Base-by-base conservation (phyloP, 1,284 basidiomycete genomes). In the Ustilago curta region DNA sequence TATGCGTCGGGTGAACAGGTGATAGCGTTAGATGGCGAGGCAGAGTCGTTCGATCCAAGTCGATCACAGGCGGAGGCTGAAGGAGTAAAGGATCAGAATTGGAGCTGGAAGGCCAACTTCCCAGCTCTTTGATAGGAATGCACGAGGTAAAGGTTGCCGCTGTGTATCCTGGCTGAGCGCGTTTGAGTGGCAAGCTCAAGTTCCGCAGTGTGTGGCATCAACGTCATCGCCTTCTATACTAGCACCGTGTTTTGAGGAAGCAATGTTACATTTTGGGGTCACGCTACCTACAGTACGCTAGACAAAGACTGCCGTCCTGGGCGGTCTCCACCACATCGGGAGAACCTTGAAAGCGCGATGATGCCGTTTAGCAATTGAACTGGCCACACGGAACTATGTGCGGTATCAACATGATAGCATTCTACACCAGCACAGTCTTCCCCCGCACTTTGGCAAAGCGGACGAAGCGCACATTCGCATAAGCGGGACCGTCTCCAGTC, bases 21-120 rank as follows among this genome's bases (percentile, higher is more conserved):
- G 9, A 50, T 48, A 8, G 69, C 73, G 12, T 23, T 43, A 18
- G 73, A 76, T 35, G 73, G 73, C 7, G 48, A 56, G 9, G 54
- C 14, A 0, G 25, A 9, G 14, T 23, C 48, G 27, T 39, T 57
- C 11, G 54, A 61, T 27, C 50, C 57, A 4, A 14, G 19, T 3
- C 6, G n/a, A 8, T 6, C 11, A 14, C 23, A 8, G 39, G 23
- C 18, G 47, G 29, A 11, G 47, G n/a, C 11, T 8, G 18, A 16
- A 9, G 18, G 12, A 49, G 53, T 2, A 14, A 32, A 31, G 25
- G 25, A 19, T 25, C 31, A 31, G 19, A 39, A 31, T 19, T 70
- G 67, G 63, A 64, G 59, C 45, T 76, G 73, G 73, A 76, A 76
- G 49, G 65, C 69, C 6, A 76, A 76, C 59, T 71, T 71, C 51